phyloP scores from a whole-genome alignment of 1,284 basidiomycete genomes.

The Leccinum huronense region DNA sequence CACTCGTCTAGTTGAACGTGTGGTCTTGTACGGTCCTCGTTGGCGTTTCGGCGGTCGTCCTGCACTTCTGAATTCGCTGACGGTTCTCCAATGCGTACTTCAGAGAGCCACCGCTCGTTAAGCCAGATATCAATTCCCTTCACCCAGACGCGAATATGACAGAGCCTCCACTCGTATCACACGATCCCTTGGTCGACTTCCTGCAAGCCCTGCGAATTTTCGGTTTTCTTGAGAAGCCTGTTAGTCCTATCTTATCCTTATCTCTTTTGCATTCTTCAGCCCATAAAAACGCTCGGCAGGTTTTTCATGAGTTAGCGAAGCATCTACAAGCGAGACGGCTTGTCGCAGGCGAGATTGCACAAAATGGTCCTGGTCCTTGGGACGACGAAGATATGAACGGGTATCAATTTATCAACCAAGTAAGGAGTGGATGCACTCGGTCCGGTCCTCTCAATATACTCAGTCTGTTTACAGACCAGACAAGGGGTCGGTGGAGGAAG shows the following conservation, averaged over 20 bases:
- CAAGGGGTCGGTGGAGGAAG: too few relatives aligned
- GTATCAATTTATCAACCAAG: constrained; percentile 92
- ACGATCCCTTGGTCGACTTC: constrained; percentile 95
- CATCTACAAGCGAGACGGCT: constrained; percentile 90
- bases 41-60: constrained; percentile 56
- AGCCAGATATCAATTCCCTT: constrained; percentile 74
- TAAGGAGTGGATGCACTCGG: constrained; percentile 91
- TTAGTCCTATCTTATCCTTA: constrained; percentile 37
- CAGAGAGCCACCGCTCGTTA: constrained; percentile 80
- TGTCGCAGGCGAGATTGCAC: constrained; percentile 65
- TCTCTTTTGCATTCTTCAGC: neutral
- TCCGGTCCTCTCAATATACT: constrained; percentile 97
- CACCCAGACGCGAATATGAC: constrained; percentile 83
- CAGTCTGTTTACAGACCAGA: constrained; percentile 93
- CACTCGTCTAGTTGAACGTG: constrained; percentile 68
- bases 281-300: constrained; percentile 42
- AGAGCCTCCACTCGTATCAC: constrained; percentile 76
- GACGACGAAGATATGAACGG: constrained; percentile 88
- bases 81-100: constrained; percentile 79
- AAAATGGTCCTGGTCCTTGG: constrained; percentile 52
- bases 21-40: constrained; percentile 84
- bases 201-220: constrained; percentile 92
- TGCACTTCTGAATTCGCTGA: constrained; percentile 85
- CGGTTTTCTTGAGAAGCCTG: constrained; percentile 93
- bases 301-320: constrained; percentile 92